Percentiles rank a stretch among this genome's conserved stretches.
These are phyloP conservation scores for Climacium dendroides DNA, from an alignment of 225 moss, liverwort and hornwort genomes.

Conservation along the genomic window DNA sequence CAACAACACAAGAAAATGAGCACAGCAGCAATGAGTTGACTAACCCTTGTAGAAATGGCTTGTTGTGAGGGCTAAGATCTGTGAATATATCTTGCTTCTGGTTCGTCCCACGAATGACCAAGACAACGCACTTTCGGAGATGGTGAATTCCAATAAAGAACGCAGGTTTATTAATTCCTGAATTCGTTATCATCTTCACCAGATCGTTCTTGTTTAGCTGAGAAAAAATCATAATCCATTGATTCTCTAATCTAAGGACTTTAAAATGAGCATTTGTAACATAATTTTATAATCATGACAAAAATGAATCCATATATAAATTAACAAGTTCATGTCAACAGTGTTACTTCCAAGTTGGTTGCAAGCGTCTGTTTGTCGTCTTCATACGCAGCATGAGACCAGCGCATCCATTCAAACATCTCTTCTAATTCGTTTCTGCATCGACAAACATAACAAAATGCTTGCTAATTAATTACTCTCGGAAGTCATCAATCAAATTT, in stretches of 20 bases:
- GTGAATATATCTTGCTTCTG: conserved; percentile 59
- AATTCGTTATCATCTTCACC: conserved; percentile 24
- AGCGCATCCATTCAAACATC: conserved; percentile 18
- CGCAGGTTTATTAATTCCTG: conserved; percentile 52
- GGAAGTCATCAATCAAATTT: not conserved
- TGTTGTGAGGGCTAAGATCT: conserved; percentile 51
- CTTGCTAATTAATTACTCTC: not conserved
- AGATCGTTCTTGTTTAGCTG: conserved; percentile 37
- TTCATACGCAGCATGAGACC: conserved; percentile 21
- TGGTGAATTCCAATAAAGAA: conserved; percentile 51
- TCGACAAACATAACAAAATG: not conserved
- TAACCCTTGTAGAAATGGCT: conserved; percentile 46
- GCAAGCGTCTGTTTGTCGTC: conserved; percentile 2
- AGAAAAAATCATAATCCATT: not conserved
- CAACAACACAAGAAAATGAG: not conserved
- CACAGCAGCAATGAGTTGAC: not conserved
- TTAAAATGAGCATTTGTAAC: not conserved
- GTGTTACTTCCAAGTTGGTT: not conserved
- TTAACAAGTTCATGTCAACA: not conserved
- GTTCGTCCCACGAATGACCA: conserved; percentile 54
- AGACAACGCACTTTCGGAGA: conserved; percentile 34
- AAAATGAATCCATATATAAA: not conserved
- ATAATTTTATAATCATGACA: not conserved
- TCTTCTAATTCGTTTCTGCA: conserved; percentile 20
- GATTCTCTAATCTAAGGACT: not conserved